Percentiles rank a stretch among this genome's conserved stretches.
Conservation (phyloP, 352 stramenopile genomes). For the Globisporangium recalcitrans region DNA sequence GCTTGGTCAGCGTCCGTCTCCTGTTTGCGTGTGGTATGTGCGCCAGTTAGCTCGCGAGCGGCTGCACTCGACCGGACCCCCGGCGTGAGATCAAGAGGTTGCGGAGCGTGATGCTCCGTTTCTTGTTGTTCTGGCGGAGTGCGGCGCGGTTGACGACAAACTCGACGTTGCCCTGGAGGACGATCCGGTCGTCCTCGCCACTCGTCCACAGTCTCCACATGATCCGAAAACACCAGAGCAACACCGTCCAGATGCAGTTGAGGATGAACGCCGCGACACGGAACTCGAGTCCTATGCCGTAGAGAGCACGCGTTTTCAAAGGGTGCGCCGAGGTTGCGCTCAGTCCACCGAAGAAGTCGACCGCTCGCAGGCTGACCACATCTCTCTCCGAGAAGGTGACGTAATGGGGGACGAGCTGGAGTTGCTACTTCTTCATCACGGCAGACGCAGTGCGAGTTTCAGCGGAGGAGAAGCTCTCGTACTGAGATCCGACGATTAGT, state of each 20-base stretch:
- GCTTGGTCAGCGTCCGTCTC: too few relatives aligned
- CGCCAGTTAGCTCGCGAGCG: background rate
- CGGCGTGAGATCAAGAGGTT: background rate
- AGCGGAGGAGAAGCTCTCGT: background rate
- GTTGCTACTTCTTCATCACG: background rate
- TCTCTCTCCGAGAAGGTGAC: background rate
- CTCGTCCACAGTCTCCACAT: background rate
- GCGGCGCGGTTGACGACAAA: slow-evolving; percentile 1
- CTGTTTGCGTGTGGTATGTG: too few relatives aligned
- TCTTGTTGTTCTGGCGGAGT: background rate
- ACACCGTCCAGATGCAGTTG: slow-evolving; percentile 1
- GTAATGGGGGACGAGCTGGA: background rate
- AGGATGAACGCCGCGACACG: slow-evolving; percentile 3
- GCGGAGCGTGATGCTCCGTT: background rate
- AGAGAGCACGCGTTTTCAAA: background rate
- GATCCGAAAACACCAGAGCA: slow-evolving; percentile 2
- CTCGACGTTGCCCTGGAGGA: slow-evolving; percentile 12
- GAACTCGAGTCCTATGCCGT: background rate
- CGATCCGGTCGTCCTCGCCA: background rate
- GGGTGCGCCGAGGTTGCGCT: background rate
- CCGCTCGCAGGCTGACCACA: background rate
- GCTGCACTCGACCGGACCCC: background rate
- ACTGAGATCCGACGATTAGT: background rate
- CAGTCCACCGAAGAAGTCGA: background rate
- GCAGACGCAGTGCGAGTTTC: background rate